A percentile compares a stretch with the other conserved stretches of the same genome.
Evolutionary conservation across 2,329 filamentous ascomycete species (phyloP).

Genomic region (Mycosphaerella arachidis): DNA sequence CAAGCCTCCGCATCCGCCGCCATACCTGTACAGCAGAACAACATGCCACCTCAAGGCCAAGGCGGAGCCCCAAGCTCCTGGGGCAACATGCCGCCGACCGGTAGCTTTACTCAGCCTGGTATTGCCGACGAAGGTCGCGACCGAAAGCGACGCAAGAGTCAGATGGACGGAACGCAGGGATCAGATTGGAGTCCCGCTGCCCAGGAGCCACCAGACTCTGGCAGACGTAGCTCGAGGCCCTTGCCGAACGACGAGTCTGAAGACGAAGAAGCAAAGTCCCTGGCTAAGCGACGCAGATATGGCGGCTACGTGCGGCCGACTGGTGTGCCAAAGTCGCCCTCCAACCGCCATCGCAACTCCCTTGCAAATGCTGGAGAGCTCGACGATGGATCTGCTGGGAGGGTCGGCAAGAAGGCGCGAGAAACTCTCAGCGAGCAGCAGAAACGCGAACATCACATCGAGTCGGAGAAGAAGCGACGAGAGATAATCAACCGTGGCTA

Average conservation of each 20-base stretch:
- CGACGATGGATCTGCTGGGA: constrained; percentile 1
- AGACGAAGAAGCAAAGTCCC: not conserved
- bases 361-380: not conserved
- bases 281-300: constrained; percentile 2
- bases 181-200: not conserved
- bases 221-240: not conserved
- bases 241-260: not conserved
- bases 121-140: not conserved
- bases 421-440: constrained; percentile 69
- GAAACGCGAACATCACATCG: constrained; percentile 80
- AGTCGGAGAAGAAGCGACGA: constrained; percentile 80
- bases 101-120: not conserved
- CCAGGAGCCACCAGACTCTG: not conserved
- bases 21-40: not conserved
- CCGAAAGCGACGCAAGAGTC: constrained; percentile 9
- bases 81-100: not conserved
- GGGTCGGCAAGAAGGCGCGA: constrained; percentile 11
- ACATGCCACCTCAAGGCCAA: not conserved
- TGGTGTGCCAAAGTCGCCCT: not conserved
- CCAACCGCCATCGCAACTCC: not conserved
- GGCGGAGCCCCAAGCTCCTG: not conserved
- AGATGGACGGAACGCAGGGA: not conserved
- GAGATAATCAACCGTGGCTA: constrained; percentile 79
- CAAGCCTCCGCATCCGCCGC: not conserved
- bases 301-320: not conserved